A percentile compares a stretch with the other conserved stretches of the same genome.
phyloP scores from a whole-genome alignment of 371 early-diverging fungal genomes.

The Zancudomyces culisetae region DNA sequence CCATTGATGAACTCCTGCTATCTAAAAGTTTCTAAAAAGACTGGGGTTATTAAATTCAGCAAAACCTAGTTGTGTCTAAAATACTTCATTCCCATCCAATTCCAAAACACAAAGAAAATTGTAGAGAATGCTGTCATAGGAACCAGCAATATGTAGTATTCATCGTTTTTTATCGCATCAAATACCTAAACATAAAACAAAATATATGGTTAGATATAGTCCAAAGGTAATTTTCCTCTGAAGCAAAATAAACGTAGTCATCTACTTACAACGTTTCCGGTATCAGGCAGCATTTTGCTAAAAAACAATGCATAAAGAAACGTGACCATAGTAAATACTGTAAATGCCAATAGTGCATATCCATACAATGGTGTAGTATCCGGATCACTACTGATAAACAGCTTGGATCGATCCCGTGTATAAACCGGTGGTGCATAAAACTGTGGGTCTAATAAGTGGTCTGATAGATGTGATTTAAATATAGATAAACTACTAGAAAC shows the following conservation, averaged over 20 bases:
- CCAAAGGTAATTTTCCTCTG: no score
- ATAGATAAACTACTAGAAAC: constrained; percentile 21
- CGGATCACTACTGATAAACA: constrained; percentile 32
- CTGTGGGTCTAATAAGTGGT: constrained; percentile 17
- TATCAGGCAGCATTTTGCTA: constrained; percentile 49
- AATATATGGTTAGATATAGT: no score
- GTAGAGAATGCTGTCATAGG: constrained; percentile 62
- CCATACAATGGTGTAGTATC: constrained; percentile 56
- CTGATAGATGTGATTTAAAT: constrained; percentile 20
- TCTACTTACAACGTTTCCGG: constrained; percentile 26
- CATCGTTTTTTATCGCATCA: constrained; percentile 56
- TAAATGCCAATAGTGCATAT: constrained; percentile 35
- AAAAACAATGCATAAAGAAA: constrained; percentile 47
- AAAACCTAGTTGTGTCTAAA: constrained; percentile 55
- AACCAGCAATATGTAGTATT: constrained; percentile 63
- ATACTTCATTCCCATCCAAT: constrained; percentile 91
- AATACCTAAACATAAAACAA: constrained; percentile 31
- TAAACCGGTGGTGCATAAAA: constrained; percentile 23
- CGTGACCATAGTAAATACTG: constrained; percentile 35
- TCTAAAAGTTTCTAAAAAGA: no score
- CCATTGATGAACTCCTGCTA: no score
- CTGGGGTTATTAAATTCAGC: no score
- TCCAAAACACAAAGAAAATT: constrained; percentile 63
- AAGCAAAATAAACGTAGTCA: no score
- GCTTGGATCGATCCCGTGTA: constrained; percentile 31